Conservation (phyloP, 352 stramenopile genomes). For the Globisporangium lucens region DNA sequence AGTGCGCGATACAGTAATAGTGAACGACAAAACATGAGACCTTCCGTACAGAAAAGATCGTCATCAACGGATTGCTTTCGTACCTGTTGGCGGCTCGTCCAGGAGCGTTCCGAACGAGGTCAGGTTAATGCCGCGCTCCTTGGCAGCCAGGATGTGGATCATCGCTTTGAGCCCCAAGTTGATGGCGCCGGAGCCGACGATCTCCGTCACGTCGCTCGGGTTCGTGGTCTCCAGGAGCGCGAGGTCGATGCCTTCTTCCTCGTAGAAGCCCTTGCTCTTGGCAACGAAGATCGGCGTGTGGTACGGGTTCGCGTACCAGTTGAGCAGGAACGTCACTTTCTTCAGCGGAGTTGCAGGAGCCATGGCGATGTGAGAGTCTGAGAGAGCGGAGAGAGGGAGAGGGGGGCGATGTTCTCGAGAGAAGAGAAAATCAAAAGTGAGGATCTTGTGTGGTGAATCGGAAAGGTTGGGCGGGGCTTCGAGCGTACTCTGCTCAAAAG, state of each 20-base stretch:
- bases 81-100: slow-evolving; percentile 43
- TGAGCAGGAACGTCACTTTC: slow-evolving; percentile 49
- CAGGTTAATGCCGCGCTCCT: slow-evolving; percentile 47
- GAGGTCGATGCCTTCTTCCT: slow-evolving; percentile 50
- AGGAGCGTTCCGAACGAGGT: slow-evolving; percentile 45
- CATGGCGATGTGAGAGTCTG: slow-evolving; percentile 17
- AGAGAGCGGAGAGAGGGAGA: neutral
- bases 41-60: neutral
- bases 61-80: neutral
- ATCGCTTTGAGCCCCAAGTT: slow-evolving; percentile 53
- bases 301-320: slow-evolving; percentile 57
- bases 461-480: too few species aligned
- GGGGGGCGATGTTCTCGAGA: neutral
- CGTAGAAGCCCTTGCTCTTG: slow-evolving; percentile 49
- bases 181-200: slow-evolving; percentile 41
- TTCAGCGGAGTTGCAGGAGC: slow-evolving; percentile 31
- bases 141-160: slow-evolving; percentile 50
- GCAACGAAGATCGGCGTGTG: slow-evolving; percentile 53
- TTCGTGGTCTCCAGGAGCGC: slow-evolving; percentile 51
- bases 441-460: neutral
- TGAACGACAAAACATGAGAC: neutral
- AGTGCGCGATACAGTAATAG: neutral
- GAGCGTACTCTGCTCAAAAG: too few species aligned
- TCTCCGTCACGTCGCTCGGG: slow-evolving; percentile 49
- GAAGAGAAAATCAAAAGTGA: slow-evolving; percentile 14